Evolutionary conservation across 192 early-diverging fungal genomes (phyloP), one percentile per base, ranked within the genome.

Genomic region (Cetraspora pellucida): DNA sequence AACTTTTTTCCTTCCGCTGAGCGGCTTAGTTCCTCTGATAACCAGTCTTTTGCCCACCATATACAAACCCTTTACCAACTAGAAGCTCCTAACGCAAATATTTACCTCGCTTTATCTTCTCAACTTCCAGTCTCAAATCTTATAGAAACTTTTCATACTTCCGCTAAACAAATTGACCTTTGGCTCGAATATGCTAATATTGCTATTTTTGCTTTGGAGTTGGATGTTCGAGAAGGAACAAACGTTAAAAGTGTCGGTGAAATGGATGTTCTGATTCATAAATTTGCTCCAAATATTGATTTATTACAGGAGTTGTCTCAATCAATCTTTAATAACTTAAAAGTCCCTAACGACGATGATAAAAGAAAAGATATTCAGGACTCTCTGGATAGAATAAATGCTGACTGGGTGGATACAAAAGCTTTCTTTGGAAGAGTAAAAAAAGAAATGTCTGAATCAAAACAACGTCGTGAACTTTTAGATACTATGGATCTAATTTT

Each of bases 131-230:
- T 84, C 25, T 55, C 72, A 10, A 84, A 77, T 23, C 44, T 82
- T 3, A 55, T 81, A 67, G 79, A 81, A 43, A 79, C 77, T 43
- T 84, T 82, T 60, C 58, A 70, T n/a, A 66, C 58, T 43, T 78
- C 83, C 19, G 69, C 81, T 9, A 77, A 79, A 44, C 49, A 77
- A 43, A 28, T 87, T 46, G 82, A 81, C 23, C 60, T 80, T 5
- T 89, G 88, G 88, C 69, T 89, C 23, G 85, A 86, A 68, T 80
- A 59, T 23, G 85, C 88, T 27, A 84, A 89, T 59, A 76, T 89
- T 75, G 80, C 82, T 27, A 83, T 87, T 49, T 87, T 86, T 73
- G 83, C 85, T 6, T 77, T 87, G 19, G 86, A 86, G 37, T 82
- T 86, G 76, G 79, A 87, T 55, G 80, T 87, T 8, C 81, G 81